Conservation (phyloP, 495 filamentous ascomycete species). For the Cryomyces antarcticus region DNA sequence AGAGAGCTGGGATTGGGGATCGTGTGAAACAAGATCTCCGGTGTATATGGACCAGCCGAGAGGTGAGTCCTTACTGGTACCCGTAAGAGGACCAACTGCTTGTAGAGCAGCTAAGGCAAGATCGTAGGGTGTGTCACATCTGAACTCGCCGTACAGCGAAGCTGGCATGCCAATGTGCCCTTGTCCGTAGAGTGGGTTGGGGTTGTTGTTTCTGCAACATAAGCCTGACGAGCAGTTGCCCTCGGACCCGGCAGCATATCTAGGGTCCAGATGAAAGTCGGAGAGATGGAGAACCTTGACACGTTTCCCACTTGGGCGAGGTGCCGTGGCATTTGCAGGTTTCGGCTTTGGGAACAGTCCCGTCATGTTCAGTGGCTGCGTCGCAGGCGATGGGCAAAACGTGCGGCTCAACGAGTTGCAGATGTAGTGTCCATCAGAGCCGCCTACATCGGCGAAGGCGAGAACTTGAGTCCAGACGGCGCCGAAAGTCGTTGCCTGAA, state of each 20-base stretch:
- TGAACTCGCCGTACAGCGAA: constrained; percentile 31
- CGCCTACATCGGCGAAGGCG: constrained; percentile 30
- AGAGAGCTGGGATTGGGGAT: constrained; percentile 25
- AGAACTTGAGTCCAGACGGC: constrained; percentile 38
- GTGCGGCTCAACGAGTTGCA: constrained; percentile 27
- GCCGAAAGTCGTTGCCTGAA: constrained; percentile 26
- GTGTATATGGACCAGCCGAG: constrained; percentile 34
- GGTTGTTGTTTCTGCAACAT: constrained; percentile 31
- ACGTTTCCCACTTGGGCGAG: constrained; percentile 27
- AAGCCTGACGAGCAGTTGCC: constrained; percentile 32
- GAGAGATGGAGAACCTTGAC: constrained; percentile 40
- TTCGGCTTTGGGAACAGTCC: constrained; percentile 34
- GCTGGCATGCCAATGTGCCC: constrained; percentile 25
- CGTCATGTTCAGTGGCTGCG: constrained; percentile 23
- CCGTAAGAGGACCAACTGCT: constrained; percentile 34
- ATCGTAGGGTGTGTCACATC: constrained; percentile 39
- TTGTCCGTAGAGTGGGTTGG: constrained; percentile 15
- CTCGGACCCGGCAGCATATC: constrained; percentile 33
- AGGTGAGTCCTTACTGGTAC: constrained; percentile 22
- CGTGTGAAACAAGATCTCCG: constrained; percentile 35
- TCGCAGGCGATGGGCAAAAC: constrained; percentile 28
- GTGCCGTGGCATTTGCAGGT: constrained; percentile 22
- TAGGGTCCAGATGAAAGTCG: constrained; percentile 39
- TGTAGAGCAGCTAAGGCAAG: constrained; percentile 35
- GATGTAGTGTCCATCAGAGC: constrained; percentile 36